These are phyloP conservation scores for Penicillium angulare DNA, from an alignment of 495 filamentous ascomycete species.

Conservation along the genomic window DNA sequence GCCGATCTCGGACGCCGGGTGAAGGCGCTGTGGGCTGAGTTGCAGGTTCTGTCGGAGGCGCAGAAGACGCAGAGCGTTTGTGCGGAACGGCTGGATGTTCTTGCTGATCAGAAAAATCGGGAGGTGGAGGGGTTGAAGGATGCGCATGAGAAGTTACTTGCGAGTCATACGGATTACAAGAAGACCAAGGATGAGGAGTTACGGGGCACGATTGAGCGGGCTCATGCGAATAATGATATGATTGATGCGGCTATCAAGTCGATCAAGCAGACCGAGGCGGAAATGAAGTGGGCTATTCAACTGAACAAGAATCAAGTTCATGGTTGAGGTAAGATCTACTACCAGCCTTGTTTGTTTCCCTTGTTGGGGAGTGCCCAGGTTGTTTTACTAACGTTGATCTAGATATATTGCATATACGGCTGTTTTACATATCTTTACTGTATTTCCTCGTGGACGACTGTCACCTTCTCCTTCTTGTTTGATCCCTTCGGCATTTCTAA, in stretches of 20 bases:
- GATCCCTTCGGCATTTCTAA: background rate
- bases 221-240: slow-evolving; percentile 51
- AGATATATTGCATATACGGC: no score
- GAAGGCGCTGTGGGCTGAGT: slow-evolving; percentile 28
- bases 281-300: slow-evolving; percentile 68
- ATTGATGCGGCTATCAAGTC: slow-evolving; percentile 58
- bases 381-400: background rate
- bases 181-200: slow-evolving; percentile 59
- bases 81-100: slow-evolving; percentile 58
- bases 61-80: slow-evolving; percentile 50
- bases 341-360: background rate
- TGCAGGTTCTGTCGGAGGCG: slow-evolving; percentile 34
- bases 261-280: slow-evolving; percentile 58
- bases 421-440: no score
- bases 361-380: no score
- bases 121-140: slow-evolving; percentile 58
- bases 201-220: slow-evolving; percentile 52
- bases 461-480: no score
- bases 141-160: slow-evolving; percentile 58
- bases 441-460: no score
- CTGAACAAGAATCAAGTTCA: slow-evolving; percentile 56
- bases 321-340: slow-evolving; percentile 15
- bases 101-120: slow-evolving; percentile 68
- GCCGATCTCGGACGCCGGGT: slow-evolving; percentile 42
- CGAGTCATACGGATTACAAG: slow-evolving; percentile 62